Percentiles rank a stretch among this genome's conserved stretches.
Evolutionary conservation across 305 asterid genomes (phyloP).

Genomic region (Petunia hybrid): DNA sequence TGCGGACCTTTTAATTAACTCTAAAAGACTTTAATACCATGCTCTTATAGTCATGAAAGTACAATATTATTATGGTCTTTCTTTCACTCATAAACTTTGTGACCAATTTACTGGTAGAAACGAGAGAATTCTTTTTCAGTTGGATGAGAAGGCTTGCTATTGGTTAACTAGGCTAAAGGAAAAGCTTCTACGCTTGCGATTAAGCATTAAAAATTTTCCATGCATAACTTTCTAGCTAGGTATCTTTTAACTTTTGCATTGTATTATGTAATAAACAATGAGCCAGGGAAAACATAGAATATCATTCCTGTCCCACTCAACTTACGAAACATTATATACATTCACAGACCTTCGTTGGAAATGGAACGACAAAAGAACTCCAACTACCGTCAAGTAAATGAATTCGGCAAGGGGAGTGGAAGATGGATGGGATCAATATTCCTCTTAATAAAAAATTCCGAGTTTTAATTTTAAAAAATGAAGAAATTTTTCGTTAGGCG

Average conservation of each 20-base stretch:
- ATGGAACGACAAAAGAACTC: neutral
- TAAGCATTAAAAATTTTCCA: neutral
- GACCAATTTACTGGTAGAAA: neutral
- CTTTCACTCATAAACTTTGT: too few relatives aligned
- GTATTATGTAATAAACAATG: neutral
- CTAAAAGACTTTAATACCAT: too few relatives aligned
- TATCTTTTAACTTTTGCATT: neutral
- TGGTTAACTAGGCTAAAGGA: neutral
- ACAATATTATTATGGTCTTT: too few relatives aligned
- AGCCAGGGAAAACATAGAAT: neutral
- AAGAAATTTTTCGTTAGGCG: too few relatives aligned
- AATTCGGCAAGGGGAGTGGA: too few relatives aligned
- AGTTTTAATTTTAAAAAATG: too few relatives aligned
- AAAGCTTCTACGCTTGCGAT: neutral
- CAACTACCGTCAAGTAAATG: too few relatives aligned
- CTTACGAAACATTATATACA: neutral
- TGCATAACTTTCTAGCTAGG: neutral
- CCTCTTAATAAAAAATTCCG: too few relatives aligned
- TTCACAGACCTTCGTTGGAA: neutral
- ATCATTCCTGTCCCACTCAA: neutral
- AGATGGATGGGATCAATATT: too few relatives aligned
- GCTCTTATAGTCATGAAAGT: too few relatives aligned
- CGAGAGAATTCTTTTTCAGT: neutral
- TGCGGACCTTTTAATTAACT: too few relatives aligned
- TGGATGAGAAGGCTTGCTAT: neutral